A percentile compares a stretch with the other conserved stretches of the same genome.
These are phyloP conservation scores for Fusarium vanettenii DNA, from an alignment of 2,329 filamentous ascomycete genomes.

Conservation along the genomic window DNA sequence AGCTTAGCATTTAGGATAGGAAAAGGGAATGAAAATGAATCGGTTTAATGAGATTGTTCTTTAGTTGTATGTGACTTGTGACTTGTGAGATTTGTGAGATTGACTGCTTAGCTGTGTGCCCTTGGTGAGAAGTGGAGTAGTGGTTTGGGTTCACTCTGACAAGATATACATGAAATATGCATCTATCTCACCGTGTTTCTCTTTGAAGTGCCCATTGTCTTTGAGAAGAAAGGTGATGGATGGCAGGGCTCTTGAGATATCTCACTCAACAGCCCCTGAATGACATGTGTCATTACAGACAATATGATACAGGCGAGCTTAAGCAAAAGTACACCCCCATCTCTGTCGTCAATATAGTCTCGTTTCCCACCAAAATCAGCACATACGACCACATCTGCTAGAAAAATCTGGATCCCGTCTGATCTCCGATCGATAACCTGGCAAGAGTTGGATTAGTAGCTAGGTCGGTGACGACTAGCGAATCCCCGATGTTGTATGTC, in stretches of 20 bases:
- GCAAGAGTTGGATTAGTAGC: constrained; percentile 41
- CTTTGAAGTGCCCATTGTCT: neutral
- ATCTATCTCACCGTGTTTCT: neutral
- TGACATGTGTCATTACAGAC: neutral
- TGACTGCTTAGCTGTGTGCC: neutral
- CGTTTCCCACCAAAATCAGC: neutral
- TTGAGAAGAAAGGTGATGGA: neutral
- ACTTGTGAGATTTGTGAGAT: neutral
- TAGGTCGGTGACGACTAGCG: constrained; percentile 39
- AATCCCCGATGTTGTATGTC: constrained; percentile 41
- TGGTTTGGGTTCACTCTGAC: neutral
- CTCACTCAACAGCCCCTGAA: neutral
- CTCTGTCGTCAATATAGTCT: neutral
- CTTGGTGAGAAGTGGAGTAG: neutral
- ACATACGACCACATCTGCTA: constrained; percentile 40
- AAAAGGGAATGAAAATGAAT: constrained; percentile 32
- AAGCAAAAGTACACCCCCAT: neutral
- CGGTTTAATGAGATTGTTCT: neutral
- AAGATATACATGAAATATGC: neutral
- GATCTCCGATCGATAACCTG: constrained; percentile 36
- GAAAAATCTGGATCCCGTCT: constrained; percentile 40
- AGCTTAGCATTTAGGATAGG: constrained; percentile 38
- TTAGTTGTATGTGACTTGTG: neutral
- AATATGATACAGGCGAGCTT: neutral
- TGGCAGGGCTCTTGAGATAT: neutral